Conservation (phyloP, 371 early-diverging fungal genomes). For the Mortierella sp. region DNA sequence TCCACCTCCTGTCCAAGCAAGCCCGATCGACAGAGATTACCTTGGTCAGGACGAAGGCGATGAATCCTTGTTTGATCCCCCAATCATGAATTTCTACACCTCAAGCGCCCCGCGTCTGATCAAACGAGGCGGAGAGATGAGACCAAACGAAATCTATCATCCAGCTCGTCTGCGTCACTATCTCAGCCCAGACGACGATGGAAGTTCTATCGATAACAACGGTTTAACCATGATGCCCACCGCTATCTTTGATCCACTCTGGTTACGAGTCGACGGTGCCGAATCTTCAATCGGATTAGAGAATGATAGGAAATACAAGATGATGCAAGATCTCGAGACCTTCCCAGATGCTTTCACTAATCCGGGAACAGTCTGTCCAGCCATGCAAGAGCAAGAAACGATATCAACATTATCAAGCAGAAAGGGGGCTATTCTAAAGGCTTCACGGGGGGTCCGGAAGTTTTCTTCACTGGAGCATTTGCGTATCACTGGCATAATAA, state of each 20-base stretch:
- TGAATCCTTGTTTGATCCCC: constrained; percentile 11
- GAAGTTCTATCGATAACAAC: constrained; percentile 24
- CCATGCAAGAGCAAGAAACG: too few species aligned
- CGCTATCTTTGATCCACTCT: constrained; percentile 53
- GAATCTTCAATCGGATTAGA: constrained; percentile 25
- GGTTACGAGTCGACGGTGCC: constrained; percentile 42
- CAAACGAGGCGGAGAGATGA: constrained; percentile 32
- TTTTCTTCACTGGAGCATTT: constrained; percentile 39
- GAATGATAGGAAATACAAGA: constrained; percentile 16
- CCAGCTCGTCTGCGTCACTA: constrained; percentile 42
- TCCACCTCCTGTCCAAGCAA: neutral
- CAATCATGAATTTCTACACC: neutral
- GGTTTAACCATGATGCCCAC: constrained; percentile 52
- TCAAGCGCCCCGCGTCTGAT: constrained; percentile 11
- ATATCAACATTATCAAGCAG: neutral
- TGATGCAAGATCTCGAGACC: constrained; percentile 19
- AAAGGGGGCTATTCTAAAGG: neutral
- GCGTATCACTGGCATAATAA: constrained; percentile 52
- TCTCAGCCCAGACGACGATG: constrained; percentile 25
- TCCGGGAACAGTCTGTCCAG: constrained; percentile 17
- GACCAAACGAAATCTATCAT: constrained; percentile 40
- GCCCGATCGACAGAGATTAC: neutral
- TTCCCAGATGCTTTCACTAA: constrained; percentile 39
- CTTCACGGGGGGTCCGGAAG: constrained; percentile 42
- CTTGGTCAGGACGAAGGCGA: neutral